These are phyloP conservation scores for Pseudonitzschia multiseries DNA, from an alignment of 108 stramenopile genomes.

Conservation along the genomic window DNA sequence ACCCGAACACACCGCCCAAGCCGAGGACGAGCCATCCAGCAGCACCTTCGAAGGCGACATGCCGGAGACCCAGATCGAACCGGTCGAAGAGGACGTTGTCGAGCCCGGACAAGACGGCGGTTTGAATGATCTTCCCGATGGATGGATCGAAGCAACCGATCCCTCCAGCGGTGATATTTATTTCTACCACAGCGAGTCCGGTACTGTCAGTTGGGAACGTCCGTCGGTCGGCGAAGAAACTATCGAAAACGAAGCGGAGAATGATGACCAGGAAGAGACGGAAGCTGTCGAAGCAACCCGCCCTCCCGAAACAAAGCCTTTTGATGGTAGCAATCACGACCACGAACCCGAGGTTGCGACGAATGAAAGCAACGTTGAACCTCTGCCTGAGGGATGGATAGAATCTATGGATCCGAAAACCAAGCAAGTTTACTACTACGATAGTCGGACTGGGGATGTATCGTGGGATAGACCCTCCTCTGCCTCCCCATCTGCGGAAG, in stretches of 20 bases:
- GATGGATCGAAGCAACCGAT: slow-evolving; percentile 59
- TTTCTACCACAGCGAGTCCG: slow-evolving; percentile 44
- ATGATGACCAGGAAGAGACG: slow-evolving; percentile 2
- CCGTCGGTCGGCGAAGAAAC: slow-evolving; percentile 17
- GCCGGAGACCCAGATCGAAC: slow-evolving; percentile 6
- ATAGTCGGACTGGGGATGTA: slow-evolving; percentile 35
- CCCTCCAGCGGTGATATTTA: slow-evolving; percentile 46
- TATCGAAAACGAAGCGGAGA: neutral
- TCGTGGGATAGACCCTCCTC: slow-evolving; percentile 52
- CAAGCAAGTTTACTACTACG: slow-evolving; percentile 1
- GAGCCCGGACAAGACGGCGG: neutral
- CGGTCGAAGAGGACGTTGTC: neutral
- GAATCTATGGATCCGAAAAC: slow-evolving; percentile 40
- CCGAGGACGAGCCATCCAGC: neutral
- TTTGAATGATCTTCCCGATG: slow-evolving; percentile 28
- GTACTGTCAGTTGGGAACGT: slow-evolving; percentile 55
- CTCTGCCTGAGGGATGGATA: slow-evolving; percentile 52
- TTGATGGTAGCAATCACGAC: neutral
- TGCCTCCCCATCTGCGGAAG: slow-evolving; percentile 1
- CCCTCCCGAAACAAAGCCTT: neutral
- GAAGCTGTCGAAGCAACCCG: neutral
- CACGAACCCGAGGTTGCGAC: slow-evolving; percentile 5
- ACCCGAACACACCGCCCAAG: neutral
- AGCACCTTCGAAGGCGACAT: neutral
- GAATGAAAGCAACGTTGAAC: neutral